These are phyloP conservation scores for Poterioochromonas sp. DNA, from an alignment of 352 stramenopile species.

Conservation along the genomic window DNA sequence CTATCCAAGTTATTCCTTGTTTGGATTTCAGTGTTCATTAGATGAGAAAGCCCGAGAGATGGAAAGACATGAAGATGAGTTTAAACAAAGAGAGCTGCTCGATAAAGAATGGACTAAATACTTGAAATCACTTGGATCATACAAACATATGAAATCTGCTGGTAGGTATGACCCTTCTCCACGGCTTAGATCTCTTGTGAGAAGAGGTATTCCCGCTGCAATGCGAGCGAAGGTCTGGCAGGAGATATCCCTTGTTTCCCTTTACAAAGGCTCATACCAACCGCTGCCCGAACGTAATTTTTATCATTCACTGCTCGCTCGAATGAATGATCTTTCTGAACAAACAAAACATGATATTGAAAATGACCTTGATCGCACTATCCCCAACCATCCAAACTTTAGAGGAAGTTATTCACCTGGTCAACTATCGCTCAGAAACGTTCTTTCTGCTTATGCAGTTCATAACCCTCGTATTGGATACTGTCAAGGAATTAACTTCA, in stretches of 20 bases:
- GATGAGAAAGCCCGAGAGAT: background rate
- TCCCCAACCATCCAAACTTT: constrained; percentile 6
- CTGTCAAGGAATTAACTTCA: constrained; percentile 76
- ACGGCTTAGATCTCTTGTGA: background rate
- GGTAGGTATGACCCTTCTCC: background rate
- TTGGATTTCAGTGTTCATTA: background rate
- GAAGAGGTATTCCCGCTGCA: constrained; percentile 21
- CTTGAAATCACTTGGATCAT: constrained; percentile 1
- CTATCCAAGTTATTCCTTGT: background rate
- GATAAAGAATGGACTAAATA: constrained; percentile 7
- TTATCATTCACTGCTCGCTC: background rate
- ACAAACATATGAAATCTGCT: background rate
- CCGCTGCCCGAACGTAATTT: constrained; percentile 41
- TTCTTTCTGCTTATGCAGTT: constrained; percentile 64
- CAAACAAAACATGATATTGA: constrained; percentile 63
- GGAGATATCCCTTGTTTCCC: constrained; percentile 48
- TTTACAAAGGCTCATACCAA: constrained; percentile 52
- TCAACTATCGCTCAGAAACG: constrained; percentile 46
- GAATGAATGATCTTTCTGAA: constrained; percentile 53
- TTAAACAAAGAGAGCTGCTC: no score
- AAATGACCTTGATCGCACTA: constrained; percentile 60
- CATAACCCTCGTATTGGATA: constrained; percentile 67
- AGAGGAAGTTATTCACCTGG: constrained; percentile 29
- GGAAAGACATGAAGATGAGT: background rate
- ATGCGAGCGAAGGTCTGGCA: constrained; percentile 13